Evolutionary conservation across 495 filamentous ascomycete species (phyloP), one percentile per base, ranked within the genome.

Genomic region (Aspergillus asperescens): DNA sequence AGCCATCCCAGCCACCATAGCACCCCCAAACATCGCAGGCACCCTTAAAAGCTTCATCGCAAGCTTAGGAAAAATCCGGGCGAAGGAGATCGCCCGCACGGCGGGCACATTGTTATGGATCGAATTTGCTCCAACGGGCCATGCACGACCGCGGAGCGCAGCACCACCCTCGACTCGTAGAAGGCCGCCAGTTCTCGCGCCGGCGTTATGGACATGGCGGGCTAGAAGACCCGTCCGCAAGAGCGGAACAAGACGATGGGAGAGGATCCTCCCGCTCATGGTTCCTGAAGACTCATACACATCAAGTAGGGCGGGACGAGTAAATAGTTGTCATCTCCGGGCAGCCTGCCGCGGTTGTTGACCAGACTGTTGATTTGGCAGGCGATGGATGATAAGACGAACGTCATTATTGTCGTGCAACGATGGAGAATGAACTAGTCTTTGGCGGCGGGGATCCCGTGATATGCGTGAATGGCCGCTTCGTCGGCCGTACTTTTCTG

Each of bases 11-110:
- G 87, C 90, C 64, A 99, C 79, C 70, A 86, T 87, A 37, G 88
- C 84, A 35, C 88, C 90, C 28, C 91, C 93, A 64, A 95, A 90
- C 70, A 95, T 82, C 51, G 94, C 92, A 22, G 93, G 93, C 43
- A 96, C 71, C 44, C 88, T 79, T 32, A 85, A 76, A 48, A 97
- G 86, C 73, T 95, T 99, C 57, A 95, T 59, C 7, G 91, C 83
- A 34, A 99, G 77, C 62, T 88, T 88, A 2, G 93, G 93, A n/a
- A 99, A 75, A 43, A 88, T 79, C 43, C 93, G 80, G 6, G 77
- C 79, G 63, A 97, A 97, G 5, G 92, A 96, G 37, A 89, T 87
- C 52, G 85, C 86, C 47, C 93, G 84, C 10, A 91, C 86, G 20
- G 85, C 82, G 51, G 90, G 86, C 15, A 90, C 82, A 65, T 76